phyloP scores from a whole-genome alignment of 306 rosid genomes.

The Cyamopsis tetragonoloba region DNA sequence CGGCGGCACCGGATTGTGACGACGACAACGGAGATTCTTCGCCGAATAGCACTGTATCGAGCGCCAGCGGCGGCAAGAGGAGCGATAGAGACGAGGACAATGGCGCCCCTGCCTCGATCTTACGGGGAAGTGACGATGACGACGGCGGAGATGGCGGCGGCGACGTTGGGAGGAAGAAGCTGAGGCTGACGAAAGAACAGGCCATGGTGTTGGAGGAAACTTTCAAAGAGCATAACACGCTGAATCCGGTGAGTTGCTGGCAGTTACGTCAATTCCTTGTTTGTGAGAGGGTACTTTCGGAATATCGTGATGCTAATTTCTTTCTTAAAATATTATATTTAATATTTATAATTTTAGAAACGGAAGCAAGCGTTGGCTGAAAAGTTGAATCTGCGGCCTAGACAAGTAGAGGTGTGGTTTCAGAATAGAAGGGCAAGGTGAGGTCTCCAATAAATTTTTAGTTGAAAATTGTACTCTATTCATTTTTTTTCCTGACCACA shows the following conservation, averaged over 20 bases:
- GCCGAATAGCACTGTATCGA: slow-evolving; percentile 74
- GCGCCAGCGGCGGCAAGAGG: slow-evolving; percentile 59
- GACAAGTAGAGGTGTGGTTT: slow-evolving; percentile 95
- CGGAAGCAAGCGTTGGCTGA: slow-evolving; percentile 70
- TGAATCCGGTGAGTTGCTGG: slow-evolving; percentile 55
- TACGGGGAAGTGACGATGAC: slow-evolving; percentile 61
- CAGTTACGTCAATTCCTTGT: background rate
- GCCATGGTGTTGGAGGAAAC: slow-evolving; percentile 65
- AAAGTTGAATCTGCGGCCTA: slow-evolving; percentile 60
- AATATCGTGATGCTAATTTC: background rate
- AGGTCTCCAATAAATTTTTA: slow-evolving; percentile 6
- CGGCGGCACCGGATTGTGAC: slow-evolving; percentile 34
- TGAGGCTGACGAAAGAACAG: slow-evolving; percentile 76
- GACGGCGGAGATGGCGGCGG: slow-evolving; percentile 38
- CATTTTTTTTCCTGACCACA: no score
- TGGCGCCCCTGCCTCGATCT: slow-evolving; percentile 47
- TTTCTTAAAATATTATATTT: background rate
- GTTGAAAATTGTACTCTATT: background rate
- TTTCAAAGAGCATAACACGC: slow-evolving; percentile 72
- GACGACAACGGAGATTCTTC: slow-evolving; percentile 63
- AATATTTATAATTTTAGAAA: slow-evolving; percentile 33
- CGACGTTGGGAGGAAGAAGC: slow-evolving; percentile 59
- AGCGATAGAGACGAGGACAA: slow-evolving; percentile 67
- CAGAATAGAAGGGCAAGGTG: slow-evolving; percentile 87
- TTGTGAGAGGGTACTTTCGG: background rate